Base-by-base conservation (phyloP, 352 stramenopile species). In the Pythium sp. region DNA sequence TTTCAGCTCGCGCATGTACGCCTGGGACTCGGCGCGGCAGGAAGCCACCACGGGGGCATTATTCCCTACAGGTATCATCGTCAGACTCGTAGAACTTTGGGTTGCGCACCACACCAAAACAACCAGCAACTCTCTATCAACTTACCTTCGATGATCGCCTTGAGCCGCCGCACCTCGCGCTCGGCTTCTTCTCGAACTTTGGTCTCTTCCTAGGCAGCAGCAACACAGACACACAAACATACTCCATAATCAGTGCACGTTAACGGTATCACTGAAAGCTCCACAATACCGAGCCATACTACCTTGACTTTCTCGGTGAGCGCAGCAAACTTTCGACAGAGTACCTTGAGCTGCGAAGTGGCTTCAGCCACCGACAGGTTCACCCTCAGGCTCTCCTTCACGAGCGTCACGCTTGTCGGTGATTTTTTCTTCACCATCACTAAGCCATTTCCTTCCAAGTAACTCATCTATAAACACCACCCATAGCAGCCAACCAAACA, bases 291-390 rank as follows among this genome's bases (percentile, higher is more conserved):
- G n/a, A 49, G 41, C 5, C 15, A 49, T 11, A 18, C 36, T 62
- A 91, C 85, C 75, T 95, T 93, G 58, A 95, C 86, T 87, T 93
- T 95, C 24, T 95, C 84, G 0, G 80, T 89, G 20, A 94, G 76
- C 5, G 85, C 80, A 2, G 87, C 87, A 64, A 95, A 95, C 66
- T 95, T 95, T 34, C 86, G 82, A 47, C 87, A 95, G 5, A 95
- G 68, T 32, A 94, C 83, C 53, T 89, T 88, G 41, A 95, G 70
- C 34, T 95, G 87, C 18, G 86, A 77, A 3, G 84, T 94, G 9
- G 86, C 87, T 66, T 93, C 81, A 0, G 81, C 74, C 8, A 80
- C 72, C 34, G 83, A 90, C 28, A 93, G 67, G 57, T 89, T 92
- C 8, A 72, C 26, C 58, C 84, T 87, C 22, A 91, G 43, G n/a